These are phyloP conservation scores for Clitoria ternatea DNA, from an alignment of 306 rosid genomes.

Conservation along the genomic window DNA sequence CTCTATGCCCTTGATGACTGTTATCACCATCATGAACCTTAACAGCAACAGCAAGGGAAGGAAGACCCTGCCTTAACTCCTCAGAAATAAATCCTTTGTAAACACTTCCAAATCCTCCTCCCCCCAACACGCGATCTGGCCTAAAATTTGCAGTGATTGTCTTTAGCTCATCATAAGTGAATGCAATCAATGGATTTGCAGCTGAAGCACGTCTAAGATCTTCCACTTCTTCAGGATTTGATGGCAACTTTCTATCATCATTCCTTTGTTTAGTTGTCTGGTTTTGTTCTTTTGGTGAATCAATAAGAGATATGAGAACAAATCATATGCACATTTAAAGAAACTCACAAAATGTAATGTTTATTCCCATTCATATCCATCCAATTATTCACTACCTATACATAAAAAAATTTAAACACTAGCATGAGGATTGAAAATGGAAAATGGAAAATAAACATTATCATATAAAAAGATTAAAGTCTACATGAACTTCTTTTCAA, in stretches of 20 bases:
- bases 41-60: conserved; percentile 75
- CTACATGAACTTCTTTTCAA: background rate
- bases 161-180: conserved; percentile 71
- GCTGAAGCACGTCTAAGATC: conserved; percentile 82
- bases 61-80: conserved; percentile 66
- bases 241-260: conserved; percentile 65
- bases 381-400: background rate
- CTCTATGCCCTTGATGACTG: conserved; percentile 96
- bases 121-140: conserved; percentile 76
- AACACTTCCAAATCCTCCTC: conserved; percentile 98
- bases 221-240: conserved; percentile 95
- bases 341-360: background rate
- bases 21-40: conserved; percentile 98
- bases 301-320: conserved; percentile 38
- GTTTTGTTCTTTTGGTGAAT: conserved; percentile 51
- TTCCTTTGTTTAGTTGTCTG: conserved; percentile 40
- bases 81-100: conserved; percentile 85
- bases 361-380: background rate
- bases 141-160: conserved; percentile 73
- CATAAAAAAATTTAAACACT: background rate
- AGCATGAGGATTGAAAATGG: background rate
- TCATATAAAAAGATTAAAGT: background rate
- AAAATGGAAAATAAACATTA: background rate
- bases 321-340: background rate
- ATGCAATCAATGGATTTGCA: conserved; percentile 76